Evolutionary conservation across 2,329 filamentous ascomycete genomes (phyloP), one percentile per base, ranked within the genome.

Genomic region (Alternaria infectoria): DNA sequence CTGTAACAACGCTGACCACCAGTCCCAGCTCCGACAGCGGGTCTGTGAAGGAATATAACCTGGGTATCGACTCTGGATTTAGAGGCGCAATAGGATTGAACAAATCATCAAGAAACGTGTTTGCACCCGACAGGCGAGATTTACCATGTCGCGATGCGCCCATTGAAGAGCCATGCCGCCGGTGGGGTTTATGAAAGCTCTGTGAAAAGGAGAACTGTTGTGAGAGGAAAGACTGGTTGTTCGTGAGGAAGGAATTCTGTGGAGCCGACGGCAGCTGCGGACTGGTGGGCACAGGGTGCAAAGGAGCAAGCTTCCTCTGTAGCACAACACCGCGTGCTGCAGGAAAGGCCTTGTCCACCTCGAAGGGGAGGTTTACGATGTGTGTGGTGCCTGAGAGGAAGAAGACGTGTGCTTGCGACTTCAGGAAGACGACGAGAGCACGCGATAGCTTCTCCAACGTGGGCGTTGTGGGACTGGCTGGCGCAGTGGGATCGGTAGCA

Each of bases 301-400:
- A 28, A 84, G 87, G 62, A 82, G 84, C 85, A 45, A 90, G 84
- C 76, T 91, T 97, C 64, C 94, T 87, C 80, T 98, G 95, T 60
- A 99, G 88, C 19, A 99, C 86, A 54, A 98, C 86, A 25, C 96
- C 96, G 30, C 89, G 86, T 6, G 93, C 91, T 12, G 92, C 92
- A 36, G 95, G 89, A 78, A 94, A 93, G 28, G 92, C 93, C 57
- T 89, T 89, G 76, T 97, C 93, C 45, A 97, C 91, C 81, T 98
- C 94, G 75, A 99, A 99, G 2, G 95, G 95, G 75, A 99, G 88
- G 77, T 97, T 93, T 51, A 98, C 86, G 62, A 97, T 88, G 85
- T 99, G 92, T 75, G 88, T 96, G 32, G 93, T 90, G 19, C 95
- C 95, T 2, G 91, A 88, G 40, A 98, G 86, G 77, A 96, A 97